phyloP scores from a whole-genome alignment of 805 yeast species.

The Candida bentonensis region DNA sequence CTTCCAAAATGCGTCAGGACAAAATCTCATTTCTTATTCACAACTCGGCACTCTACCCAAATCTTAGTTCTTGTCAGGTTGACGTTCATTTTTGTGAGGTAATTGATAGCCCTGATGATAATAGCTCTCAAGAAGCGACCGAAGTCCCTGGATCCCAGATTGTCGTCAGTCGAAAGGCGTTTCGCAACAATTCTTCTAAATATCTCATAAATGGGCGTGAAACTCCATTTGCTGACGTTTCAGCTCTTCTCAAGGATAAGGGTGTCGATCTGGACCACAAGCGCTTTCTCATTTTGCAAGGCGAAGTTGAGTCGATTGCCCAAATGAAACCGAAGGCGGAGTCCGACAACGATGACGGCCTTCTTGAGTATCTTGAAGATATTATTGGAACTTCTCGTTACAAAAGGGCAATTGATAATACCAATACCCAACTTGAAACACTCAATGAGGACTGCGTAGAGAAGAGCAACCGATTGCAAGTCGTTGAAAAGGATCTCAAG shows the following conservation, averaged over 20 bases:
- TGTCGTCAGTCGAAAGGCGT: constrained; percentile 70
- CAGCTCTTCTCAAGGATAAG: constrained; percentile 53
- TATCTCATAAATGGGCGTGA: constrained; percentile 60
- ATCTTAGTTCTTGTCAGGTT: constrained; percentile 66
- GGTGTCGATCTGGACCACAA: constrained; percentile 94
- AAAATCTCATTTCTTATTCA: constrained; percentile 88
- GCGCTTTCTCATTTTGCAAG: constrained; percentile 86
- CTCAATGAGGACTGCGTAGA: constrained; percentile 69
- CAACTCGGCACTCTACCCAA: constrained; percentile 61
- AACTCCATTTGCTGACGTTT: constrained; percentile 68
- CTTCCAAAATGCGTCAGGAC: constrained; percentile 92
- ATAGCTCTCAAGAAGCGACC: constrained; percentile 24
- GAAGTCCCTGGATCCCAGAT: constrained; percentile 42
- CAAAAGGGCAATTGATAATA: constrained; percentile 59
- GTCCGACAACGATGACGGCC: constrained; percentile 80
- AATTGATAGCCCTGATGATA: constrained; percentile 33
- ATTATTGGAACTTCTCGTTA: constrained; percentile 89
- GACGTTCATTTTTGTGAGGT: constrained; percentile 81
- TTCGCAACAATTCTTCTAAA: constrained; percentile 58
- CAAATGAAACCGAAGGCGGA: constrained; percentile 98
- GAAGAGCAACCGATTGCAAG: constrained; percentile 63
- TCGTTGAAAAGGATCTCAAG: constrained; percentile 63
- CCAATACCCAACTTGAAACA: constrained; percentile 47
- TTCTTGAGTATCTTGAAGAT: constrained; percentile 88
- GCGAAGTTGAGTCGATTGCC: constrained; percentile 96